Evolutionary conservation across 139 green algal genomes (phyloP).

Genomic region (Zygnema circumcarinatum): DNA sequence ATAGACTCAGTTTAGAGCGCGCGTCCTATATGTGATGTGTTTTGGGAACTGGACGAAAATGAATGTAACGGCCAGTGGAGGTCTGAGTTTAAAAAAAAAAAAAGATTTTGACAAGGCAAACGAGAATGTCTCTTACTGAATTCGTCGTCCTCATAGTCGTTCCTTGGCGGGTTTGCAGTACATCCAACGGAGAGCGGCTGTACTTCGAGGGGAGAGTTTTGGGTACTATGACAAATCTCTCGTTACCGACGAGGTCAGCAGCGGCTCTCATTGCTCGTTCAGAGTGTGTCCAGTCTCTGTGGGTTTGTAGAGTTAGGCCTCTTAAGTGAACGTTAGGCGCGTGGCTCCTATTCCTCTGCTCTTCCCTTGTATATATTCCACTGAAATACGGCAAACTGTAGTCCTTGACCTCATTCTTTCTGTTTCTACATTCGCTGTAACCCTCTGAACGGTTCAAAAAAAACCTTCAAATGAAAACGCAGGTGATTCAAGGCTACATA

Average conservation of each 20-base stretch:
- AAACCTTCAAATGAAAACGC: conserved; percentile 23
- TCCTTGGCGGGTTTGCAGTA: too few species aligned
- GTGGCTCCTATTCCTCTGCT: neutral
- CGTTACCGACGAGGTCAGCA: conserved; percentile 14
- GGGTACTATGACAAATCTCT: conserved; percentile 50
- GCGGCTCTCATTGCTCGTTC: neutral
- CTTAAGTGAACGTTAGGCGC: too few species aligned
- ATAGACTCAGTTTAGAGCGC: too few species aligned
- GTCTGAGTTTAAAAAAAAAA: too few species aligned
- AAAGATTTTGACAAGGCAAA: too few species aligned
- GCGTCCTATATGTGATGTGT: too few species aligned
- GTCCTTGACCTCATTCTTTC: neutral
- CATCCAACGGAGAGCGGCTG: conserved; percentile 48
- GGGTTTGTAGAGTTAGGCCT: too few species aligned
- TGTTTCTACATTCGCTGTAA: neutral
- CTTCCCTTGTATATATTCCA: neutral
- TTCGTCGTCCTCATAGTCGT: too few species aligned
- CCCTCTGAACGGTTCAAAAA: neutral
- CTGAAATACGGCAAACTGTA: neutral
- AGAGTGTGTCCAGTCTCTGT: too few species aligned
- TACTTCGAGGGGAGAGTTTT: conserved; percentile 62
- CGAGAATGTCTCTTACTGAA: too few species aligned
- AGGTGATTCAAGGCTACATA: conserved; percentile 72
- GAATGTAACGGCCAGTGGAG: too few species aligned
- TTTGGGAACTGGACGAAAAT: too few species aligned